A percentile compares a stretch with the other conserved stretches of the same genome.
Conservation (phyloP, 1,284 basidiomycete species). For the Marasmius sp. region DNA sequence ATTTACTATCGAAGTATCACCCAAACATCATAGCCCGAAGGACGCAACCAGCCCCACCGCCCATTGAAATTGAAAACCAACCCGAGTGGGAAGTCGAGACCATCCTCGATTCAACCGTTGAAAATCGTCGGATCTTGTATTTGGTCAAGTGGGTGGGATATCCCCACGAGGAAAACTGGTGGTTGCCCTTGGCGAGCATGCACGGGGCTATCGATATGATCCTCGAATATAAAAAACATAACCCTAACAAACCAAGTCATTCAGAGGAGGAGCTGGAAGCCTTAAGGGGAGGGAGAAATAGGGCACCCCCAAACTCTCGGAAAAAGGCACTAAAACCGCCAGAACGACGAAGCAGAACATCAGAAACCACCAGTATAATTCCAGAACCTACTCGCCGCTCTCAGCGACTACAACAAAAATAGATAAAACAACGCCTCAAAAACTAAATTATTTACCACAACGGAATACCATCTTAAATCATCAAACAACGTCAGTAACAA, state of each 20-base stretch:
- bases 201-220: neutral
- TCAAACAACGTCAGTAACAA: no score
- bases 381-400: no score
- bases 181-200: neutral
- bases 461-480: no score
- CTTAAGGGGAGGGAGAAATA: neutral
- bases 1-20: slow-evolving; percentile 8
- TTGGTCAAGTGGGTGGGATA: neutral
- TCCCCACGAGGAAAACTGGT: neutral
- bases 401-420: no score
- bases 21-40: slow-evolving; percentile 5
- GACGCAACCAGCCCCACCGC: neutral
- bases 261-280: neutral
- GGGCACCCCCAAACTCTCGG: no score
- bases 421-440: no score
- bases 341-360: no score
- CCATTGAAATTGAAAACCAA: neutral
- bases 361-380: no score
- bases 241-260: neutral
- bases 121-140: no score
- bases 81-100: slow-evolving; percentile 18
- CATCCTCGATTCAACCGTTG: slow-evolving; percentile 16
- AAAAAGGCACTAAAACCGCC: no score
- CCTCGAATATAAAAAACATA: neutral
- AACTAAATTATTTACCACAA: no score